phyloP scores from a whole-genome alignment of 371 early-diverging fungal species.

The Mortierella sp. region DNA sequence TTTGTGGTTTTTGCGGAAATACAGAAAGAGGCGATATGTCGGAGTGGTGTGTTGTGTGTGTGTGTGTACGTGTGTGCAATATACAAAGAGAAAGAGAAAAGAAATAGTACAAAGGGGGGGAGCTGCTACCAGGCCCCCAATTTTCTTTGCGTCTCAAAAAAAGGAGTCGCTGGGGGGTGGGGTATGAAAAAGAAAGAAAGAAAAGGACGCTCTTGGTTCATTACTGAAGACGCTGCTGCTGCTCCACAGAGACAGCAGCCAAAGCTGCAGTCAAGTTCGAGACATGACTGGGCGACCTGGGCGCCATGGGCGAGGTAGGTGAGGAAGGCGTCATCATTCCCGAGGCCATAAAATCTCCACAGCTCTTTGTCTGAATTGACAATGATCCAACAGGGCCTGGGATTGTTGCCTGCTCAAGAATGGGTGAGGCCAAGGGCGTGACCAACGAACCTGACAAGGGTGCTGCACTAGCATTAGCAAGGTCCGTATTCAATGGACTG shows the following conservation, averaged over 20 bases:
- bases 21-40: too few species aligned
- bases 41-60: too few species aligned
- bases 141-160: background rate
- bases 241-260: slow-evolving; percentile 43
- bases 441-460: background rate
- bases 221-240: slow-evolving; percentile 33
- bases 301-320: slow-evolving; percentile 14
- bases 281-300: slow-evolving; percentile 25
- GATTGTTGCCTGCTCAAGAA: slow-evolving; percentile 24
- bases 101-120: background rate
- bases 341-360: background rate
- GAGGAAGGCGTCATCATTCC: slow-evolving; percentile 45
- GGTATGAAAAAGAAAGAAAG: background rate
- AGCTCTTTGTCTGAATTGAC: slow-evolving; percentile 35
- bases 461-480: background rate
- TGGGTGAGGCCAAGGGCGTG: slow-evolving; percentile 36
- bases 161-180: background rate
- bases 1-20: too few species aligned
- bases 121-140: too few species aligned
- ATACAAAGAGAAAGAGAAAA: too few species aligned
- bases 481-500: slow-evolving; percentile 14
- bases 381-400: background rate
- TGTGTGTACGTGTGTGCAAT: too few species aligned
- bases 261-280: slow-evolving; percentile 49
- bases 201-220: background rate